Conservation (phyloP, 1,284 basidiomycete genomes). For the Caloboletus firmus region DNA sequence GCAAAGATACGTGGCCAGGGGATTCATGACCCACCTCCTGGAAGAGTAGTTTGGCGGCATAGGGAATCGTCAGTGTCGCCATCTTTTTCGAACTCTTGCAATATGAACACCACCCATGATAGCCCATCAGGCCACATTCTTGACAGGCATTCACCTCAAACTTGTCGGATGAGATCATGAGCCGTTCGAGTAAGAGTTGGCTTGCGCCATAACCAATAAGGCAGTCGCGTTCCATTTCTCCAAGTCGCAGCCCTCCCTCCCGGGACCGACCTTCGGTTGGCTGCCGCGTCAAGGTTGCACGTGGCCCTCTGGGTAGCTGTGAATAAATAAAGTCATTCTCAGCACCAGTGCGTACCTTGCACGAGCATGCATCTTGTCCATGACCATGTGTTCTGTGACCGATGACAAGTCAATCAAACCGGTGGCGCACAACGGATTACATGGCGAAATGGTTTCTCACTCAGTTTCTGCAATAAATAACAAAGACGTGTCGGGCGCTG, state of each 20-base stretch:
- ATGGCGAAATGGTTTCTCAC: conserved; percentile 44
- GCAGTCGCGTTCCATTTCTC: conserved; percentile 99
- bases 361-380: conserved; percentile 99
- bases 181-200: conserved; percentile 90
- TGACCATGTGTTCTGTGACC: conserved; percentile 86
- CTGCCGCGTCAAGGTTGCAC: conserved; percentile 95
- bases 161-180: conserved; percentile 98
- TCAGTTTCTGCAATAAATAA: conserved; percentile 63
- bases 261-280: conserved; percentile 98
- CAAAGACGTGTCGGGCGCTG: conserved; percentile 16
- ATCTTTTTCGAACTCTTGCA: conserved; percentile 97
- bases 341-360: conserved; percentile 63
- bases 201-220: conserved; percentile 95
- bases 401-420: conserved; percentile 23
- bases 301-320: conserved; percentile 70
- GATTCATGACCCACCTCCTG: conserved; percentile 72
- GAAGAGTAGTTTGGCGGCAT: conserved; percentile 95
- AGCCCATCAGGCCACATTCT: conserved; percentile 93
- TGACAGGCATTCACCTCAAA: conserved; percentile 98
- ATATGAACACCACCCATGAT: conserved; percentile 93
- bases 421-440: conserved; percentile 8
- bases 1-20: background rate
- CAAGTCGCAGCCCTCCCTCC: conserved; percentile 94
- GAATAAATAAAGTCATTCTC: conserved; percentile 12
- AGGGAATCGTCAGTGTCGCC: conserved; percentile 96